Evolutionary conservation across 2,329 filamentous ascomycete species (phyloP), one percentile per base, ranked within the genome.

Genomic region (Magnaporthales sp.): DNA sequence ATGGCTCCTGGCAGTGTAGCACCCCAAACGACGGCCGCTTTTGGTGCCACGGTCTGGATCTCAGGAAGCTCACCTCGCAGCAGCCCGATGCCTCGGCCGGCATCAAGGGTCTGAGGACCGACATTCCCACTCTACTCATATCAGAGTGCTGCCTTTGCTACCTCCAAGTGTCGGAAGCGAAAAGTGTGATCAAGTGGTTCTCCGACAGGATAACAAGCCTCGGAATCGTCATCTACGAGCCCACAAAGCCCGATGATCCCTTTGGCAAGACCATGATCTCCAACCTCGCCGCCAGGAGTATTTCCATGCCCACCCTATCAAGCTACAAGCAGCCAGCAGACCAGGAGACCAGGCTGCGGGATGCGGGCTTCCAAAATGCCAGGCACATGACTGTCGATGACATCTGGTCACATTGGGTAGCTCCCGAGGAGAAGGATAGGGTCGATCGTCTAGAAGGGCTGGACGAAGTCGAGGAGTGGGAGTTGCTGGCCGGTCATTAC

Each of bases 121-220:
- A 86, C 74, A 27, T 91, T 0, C 92, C 95, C 0, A 99, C 95
- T 0, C 79, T 99, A 9, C 78, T 99, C 27, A 83, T 99, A 7
- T 98, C 94, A 0, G 95, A 99, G 77, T 98, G 95, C 82, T 99
- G 95, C 75, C 84, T 99, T 32, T 92, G 95, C 75, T 99, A 99
- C 74, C 84, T 99, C 1, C 83, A 89, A 9, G 83, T 88, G 0
- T 73, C 83, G 0, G 84, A 88, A 65, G 89, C 93, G 0, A 81
- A 83, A 51, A 77, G 79, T 1, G 87, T 94, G 4, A 77, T 96
- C 26, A 76, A 80, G 19, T 89, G 86, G 75, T 92, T 94, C 72
- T 81, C 83, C 19, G 77, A 80, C 2, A 78, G 76, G 24, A 84
- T 86, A 51, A 70, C 74, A 63, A 69, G 79, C 75, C 66, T 88